phyloP scores from a whole-genome alignment of 495 filamentous ascomycete species.

The Beverwykella pulmonaria region DNA sequence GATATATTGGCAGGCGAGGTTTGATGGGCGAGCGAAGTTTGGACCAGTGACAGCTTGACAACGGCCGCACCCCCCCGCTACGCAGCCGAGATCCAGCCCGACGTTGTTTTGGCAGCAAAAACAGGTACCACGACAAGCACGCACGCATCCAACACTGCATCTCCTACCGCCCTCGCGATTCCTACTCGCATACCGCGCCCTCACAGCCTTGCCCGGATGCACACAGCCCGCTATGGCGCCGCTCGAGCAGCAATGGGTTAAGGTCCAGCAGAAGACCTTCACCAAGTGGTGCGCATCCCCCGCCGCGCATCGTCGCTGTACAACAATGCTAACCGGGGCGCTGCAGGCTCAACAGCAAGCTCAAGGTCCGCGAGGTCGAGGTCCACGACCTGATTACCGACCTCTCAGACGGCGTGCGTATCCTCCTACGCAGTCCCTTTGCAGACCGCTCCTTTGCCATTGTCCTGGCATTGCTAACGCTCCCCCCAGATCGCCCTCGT shows the following conservation, averaged over 20 bases:
- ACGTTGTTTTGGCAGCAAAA: conserved; percentile 28
- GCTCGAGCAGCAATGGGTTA: conserved; percentile 89
- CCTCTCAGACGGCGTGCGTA: conserved; percentile 86
- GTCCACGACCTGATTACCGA: conserved; percentile 85
- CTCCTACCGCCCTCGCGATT: conserved; percentile 6
- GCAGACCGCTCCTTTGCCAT: not conserved
- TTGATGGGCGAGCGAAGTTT: conserved; percentile 1
- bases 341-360: conserved; percentile 88
- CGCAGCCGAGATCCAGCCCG: not conserved
- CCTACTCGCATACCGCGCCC: not conserved
- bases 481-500: conserved; percentile 80
- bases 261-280: conserved; percentile 98
- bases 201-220: conserved; percentile 11
- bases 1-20: conserved; percentile 9
- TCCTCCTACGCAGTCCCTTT: conserved; percentile 2
- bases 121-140: conserved; percentile 2
- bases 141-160: not conserved
- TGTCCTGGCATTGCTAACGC: conserved; percentile 8
- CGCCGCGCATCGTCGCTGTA: conserved; percentile 11
- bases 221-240: conserved; percentile 54
- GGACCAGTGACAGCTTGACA: conserved; percentile 7
- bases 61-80: conserved; percentile 11
- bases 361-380: conserved; percentile 70
- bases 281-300: conserved; percentile 78
- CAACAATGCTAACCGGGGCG: conserved; percentile 20